Percentiles rank a stretch among this genome's conserved stretches.
Evolutionary conservation across 1,284 basidiomycete genomes (phyloP).

Genomic region (Microbotryomycetes sp.): DNA sequence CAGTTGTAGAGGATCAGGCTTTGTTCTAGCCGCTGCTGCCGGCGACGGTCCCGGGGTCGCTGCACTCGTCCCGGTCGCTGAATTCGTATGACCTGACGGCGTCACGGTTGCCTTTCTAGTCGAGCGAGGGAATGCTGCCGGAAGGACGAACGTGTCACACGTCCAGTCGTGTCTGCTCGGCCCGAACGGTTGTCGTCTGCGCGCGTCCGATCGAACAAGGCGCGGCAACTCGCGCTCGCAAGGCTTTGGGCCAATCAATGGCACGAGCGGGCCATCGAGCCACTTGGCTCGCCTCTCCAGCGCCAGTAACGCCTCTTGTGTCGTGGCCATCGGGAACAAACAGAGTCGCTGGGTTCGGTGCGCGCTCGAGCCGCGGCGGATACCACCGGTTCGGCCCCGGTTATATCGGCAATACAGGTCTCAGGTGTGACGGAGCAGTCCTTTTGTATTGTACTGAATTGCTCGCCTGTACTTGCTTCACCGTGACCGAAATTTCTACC

Average conservation of each 20-base stretch:
- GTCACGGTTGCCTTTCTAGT: slow-evolving; percentile 1
- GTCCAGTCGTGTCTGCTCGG: slow-evolving; percentile 15
- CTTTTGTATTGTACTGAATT: not conserved
- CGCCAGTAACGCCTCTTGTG: slow-evolving; percentile 8
- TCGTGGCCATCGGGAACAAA: slow-evolving; percentile 6
- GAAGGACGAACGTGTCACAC: slow-evolving; percentile 11
- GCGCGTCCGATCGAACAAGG: not conserved
- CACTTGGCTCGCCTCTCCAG: not conserved
- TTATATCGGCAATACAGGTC: not conserved
- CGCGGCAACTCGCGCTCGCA: not conserved
- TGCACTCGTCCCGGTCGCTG: not conserved
- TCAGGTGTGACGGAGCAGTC: not conserved
- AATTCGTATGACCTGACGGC: not conserved
- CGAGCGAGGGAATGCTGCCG: slow-evolving; percentile 27
- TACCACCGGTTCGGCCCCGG: not conserved
- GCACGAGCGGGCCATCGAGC: slow-evolving; percentile 2
- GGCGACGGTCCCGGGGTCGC: not conserved
- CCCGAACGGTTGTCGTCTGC: not conserved
- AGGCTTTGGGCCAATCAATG: not conserved
- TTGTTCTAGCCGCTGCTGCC: not conserved
- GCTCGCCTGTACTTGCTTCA: too few relatives aligned
- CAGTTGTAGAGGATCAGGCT: not conserved
- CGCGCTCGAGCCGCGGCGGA: not conserved
- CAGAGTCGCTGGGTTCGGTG: not conserved
- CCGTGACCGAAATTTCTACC: too few relatives aligned